A percentile compares a stretch with the other conserved stretches of the same genome.
phyloP scores from a whole-genome alignment of 116 monocot genomes.

The Papilionanthe hybrid region DNA sequence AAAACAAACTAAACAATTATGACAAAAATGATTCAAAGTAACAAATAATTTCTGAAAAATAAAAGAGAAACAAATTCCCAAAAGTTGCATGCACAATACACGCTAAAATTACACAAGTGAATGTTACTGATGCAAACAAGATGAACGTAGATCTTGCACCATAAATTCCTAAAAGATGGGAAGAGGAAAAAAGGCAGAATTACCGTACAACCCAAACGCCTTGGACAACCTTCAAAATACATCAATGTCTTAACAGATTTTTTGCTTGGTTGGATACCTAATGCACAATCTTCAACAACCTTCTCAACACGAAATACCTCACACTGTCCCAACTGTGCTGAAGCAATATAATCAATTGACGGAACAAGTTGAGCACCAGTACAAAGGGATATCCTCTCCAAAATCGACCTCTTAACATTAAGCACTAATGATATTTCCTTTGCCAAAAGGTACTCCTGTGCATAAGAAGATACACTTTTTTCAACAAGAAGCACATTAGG shows the following conservation, averaged over 20 bases:
- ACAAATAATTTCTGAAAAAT: neutral
- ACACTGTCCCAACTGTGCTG: constrained; percentile 63
- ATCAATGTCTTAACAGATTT: constrained; percentile 67
- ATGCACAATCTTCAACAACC: constrained; percentile 30
- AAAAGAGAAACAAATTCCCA: neutral
- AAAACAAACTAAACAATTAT: neutral
- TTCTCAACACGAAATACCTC: constrained; percentile 60
- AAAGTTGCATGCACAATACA: neutral
- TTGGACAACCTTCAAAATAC: constrained; percentile 97
- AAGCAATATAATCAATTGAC: constrained; percentile 57
- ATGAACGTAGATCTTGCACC: neutral
- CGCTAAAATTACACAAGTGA: neutral
- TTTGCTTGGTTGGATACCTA: constrained; percentile 29
- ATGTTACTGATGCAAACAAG: neutral
- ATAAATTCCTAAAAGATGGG: neutral
- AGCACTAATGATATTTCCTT: constrained; percentile 93
- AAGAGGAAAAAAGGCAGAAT: neutral
- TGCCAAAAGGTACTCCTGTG: constrained; percentile 66
- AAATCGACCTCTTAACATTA: constrained; percentile 73
- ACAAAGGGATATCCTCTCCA: constrained; percentile 82
- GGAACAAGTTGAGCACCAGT: constrained; percentile 75
- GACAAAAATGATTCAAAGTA: neutral
- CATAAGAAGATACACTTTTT: constrained; percentile 86
- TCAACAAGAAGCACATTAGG: constrained; percentile 91
- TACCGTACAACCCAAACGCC: constrained; percentile 95